Conservation (phyloP, 768 basidiomycete species). For the Psilocybe cubensis region DNA sequence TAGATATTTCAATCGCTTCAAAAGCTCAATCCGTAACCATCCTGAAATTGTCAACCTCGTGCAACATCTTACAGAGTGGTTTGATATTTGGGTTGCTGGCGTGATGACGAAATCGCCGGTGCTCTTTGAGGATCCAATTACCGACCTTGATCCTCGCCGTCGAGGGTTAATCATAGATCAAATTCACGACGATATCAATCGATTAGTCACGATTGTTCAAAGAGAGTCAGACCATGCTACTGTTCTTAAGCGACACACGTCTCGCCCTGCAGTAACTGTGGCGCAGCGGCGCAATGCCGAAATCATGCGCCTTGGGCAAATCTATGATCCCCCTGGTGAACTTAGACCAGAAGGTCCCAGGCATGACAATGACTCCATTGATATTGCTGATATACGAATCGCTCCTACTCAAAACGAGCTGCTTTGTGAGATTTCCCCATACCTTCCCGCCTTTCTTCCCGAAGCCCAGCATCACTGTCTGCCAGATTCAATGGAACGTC, state of each 20-base stretch:
- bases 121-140: constrained; percentile 45
- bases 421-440: constrained; percentile 48
- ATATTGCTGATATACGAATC: constrained; percentile 61
- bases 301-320: constrained; percentile 14
- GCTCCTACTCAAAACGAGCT: constrained; percentile 75
- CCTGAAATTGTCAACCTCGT: constrained; percentile 47
- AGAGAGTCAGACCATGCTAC: constrained; percentile 42
- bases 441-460: constrained; percentile 62
- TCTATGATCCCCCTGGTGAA: constrained; percentile 58
- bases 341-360: constrained; percentile 53
- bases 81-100: constrained; percentile 48
- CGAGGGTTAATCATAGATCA: constrained; percentile 42
- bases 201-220: constrained; percentile 49
- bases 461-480: constrained; percentile 67
- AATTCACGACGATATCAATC: constrained; percentile 35
- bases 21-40: constrained; percentile 50
- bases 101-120: constrained; percentile 35
- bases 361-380: constrained; percentile 67
- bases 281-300: constrained; percentile 38
- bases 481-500: constrained; percentile 59
- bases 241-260: constrained; percentile 8
- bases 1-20: constrained; percentile 63
- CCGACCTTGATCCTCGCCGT: constrained; percentile 29
- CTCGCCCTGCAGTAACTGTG: constrained; percentile 29
- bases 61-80: constrained; percentile 48